These are phyloP conservation scores for Cucurbita maxima DNA, from an alignment of 306 rosid species.

Conservation along the genomic window DNA sequence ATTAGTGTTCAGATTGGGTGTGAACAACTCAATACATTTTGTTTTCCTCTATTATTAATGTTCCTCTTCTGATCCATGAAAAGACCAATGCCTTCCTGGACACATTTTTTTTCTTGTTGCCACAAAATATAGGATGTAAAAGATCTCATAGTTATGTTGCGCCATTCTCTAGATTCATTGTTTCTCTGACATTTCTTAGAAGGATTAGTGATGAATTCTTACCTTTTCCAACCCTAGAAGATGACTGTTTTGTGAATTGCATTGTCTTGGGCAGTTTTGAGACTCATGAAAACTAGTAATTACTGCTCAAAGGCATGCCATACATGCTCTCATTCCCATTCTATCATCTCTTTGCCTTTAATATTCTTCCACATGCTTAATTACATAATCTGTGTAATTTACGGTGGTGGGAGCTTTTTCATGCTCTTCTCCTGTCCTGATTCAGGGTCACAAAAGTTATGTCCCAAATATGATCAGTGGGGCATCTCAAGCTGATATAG, in stretches of 20 bases:
- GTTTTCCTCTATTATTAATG: no score
- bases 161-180: background rate
- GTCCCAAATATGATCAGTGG: slow-evolving; percentile 99
- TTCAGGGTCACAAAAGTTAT: slow-evolving; percentile 98
- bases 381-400: background rate
- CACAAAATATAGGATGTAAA: background rate
- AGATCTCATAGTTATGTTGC: background rate
- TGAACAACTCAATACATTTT: no score
- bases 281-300: background rate
- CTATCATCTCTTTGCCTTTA: background rate
- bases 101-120: background rate
- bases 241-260: background rate
- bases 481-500: slow-evolving; percentile 96
- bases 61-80: no score
- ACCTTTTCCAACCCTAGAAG: background rate
- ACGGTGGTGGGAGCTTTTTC: background rate
- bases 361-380: background rate
- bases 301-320: background rate
- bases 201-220: background rate
- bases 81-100: no score
- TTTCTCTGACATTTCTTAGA: background rate
- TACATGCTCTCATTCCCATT: background rate
- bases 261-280: background rate
- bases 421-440: slow-evolving; percentile 5
- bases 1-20: no score